Evolutionary conservation across 306 rosid genomes (phyloP).

Genomic region (Calophaca sinica): DNA sequence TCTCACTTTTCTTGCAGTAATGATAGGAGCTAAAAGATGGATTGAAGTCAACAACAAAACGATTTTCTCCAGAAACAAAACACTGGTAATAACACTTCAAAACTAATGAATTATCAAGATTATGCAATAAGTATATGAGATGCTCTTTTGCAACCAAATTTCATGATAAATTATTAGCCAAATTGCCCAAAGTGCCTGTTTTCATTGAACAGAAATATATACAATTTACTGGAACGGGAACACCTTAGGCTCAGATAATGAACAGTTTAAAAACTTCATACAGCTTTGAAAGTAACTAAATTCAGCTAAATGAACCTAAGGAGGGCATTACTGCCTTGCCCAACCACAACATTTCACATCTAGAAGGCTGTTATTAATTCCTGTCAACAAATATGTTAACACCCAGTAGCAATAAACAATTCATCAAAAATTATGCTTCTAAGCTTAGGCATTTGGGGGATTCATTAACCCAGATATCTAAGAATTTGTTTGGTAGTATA

Average conservation of each 20-base stretch:
- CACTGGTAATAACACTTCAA: constrained; percentile 27
- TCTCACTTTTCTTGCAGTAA: no score
- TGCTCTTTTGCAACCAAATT: constrained; percentile 30
- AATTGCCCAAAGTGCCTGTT: not conserved
- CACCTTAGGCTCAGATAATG: constrained; percentile 35
- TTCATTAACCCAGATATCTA: no score
- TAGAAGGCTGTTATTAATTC: constrained; percentile 21
- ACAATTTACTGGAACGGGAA: constrained; percentile 15
- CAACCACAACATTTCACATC: constrained; percentile 28
- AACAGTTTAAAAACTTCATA: constrained; percentile 1
- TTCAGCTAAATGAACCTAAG: constrained; percentile 31
- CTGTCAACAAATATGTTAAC: not conserved
- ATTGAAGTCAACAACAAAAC: no score
- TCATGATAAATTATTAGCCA: constrained; percentile 16
- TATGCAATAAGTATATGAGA: no score
- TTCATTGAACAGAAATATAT: constrained; percentile 30
- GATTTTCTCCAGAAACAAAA: constrained; percentile 34
- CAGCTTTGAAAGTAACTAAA: constrained; percentile 31
- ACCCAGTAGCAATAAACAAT: constrained; percentile 18
- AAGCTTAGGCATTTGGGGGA: constrained; percentile 7
- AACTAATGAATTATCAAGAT: constrained; percentile 19
- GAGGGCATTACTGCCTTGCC: constrained; percentile 21
- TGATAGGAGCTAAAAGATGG: no score
- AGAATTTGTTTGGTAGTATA: no score
- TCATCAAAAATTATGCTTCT: constrained; percentile 25